phyloP scores from a whole-genome alignment of 768 basidiomycete genomes.

The Cytidiella melzeri region DNA sequence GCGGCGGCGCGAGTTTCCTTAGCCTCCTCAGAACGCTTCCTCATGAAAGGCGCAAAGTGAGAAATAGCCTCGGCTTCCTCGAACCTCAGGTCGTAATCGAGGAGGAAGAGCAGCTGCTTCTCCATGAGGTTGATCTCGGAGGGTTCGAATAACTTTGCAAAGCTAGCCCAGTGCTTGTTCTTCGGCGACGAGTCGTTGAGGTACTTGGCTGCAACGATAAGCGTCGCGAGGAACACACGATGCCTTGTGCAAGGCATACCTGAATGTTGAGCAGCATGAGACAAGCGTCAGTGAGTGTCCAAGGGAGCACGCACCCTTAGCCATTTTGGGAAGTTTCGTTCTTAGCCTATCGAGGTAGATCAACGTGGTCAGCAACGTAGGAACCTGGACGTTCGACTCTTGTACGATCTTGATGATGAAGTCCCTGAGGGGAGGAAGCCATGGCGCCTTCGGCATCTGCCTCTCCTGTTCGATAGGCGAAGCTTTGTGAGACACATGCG shows the following conservation, averaged over 20 bases:
- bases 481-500: slow-evolving; percentile 53
- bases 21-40: slow-evolving; percentile 23
- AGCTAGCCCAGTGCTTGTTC: slow-evolving; percentile 88
- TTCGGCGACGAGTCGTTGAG: slow-evolving; percentile 95
- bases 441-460: slow-evolving; percentile 16
- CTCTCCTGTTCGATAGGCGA: slow-evolving; percentile 27
- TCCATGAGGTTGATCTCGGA: slow-evolving; percentile 94
- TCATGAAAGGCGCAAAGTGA: slow-evolving; percentile 67
- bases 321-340: slow-evolving; percentile 70
- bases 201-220: slow-evolving; percentile 96
- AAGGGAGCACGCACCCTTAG: slow-evolving; percentile 59
- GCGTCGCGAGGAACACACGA: slow-evolving; percentile 90
- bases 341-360: slow-evolving; percentile 88
- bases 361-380: slow-evolving; percentile 86
- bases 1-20: slow-evolving; percentile 47
- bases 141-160: slow-evolving; percentile 70
- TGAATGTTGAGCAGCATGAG: slow-evolving; percentile 13
- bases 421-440: slow-evolving; percentile 63
- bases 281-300: neutral
- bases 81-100: slow-evolving; percentile 91
- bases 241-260: slow-evolving; percentile 90
- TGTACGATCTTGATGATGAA: slow-evolving; percentile 82
- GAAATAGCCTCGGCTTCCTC: slow-evolving; percentile 68
- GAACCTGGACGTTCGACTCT: slow-evolving; percentile 81
- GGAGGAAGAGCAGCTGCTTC: slow-evolving; percentile 85